Evolutionary conservation across 2,329 filamentous ascomycete species (phyloP).

Genomic region (Calcarisporium arbuscula): DNA sequence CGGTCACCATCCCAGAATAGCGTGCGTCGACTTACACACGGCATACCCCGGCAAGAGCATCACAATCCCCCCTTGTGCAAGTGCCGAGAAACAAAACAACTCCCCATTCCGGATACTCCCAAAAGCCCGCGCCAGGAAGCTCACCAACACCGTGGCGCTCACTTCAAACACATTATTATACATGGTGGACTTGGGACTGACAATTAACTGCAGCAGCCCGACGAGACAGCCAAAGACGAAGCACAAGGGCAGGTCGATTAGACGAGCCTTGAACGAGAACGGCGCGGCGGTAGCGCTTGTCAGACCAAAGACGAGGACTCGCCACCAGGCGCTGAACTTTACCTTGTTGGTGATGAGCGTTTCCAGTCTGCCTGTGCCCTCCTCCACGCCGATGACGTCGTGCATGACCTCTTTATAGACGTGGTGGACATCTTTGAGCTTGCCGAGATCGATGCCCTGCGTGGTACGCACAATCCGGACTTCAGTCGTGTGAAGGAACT

Average conservation of each 20-base stretch:
- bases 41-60: conserved; percentile 61
- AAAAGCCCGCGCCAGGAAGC: conserved; percentile 56
- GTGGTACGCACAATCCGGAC: conserved; percentile 55
- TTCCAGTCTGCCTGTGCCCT: conserved; percentile 47
- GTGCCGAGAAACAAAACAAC: conserved; percentile 59
- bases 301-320: conserved; percentile 63
- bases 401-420: conserved; percentile 62
- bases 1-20: neutral
- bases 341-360: conserved; percentile 46
- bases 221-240: conserved; percentile 66
- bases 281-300: conserved; percentile 67
- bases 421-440: conserved; percentile 53
- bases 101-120: conserved; percentile 47
- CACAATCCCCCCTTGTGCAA: conserved; percentile 59
- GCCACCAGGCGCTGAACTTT: conserved; percentile 45
- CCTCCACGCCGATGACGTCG: conserved; percentile 51
- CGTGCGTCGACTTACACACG: conserved; percentile 35
- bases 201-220: conserved; percentile 62
- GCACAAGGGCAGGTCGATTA: conserved; percentile 65
- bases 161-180: conserved; percentile 63
- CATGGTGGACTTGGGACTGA: conserved; percentile 62
- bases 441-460: conserved; percentile 55
- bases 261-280: conserved; percentile 66
- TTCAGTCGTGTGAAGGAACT: conserved; percentile 57
- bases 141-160: conserved; percentile 52